Percentiles rank a stretch among this genome's conserved stretches.
These are phyloP conservation scores for Monosporascus sp. DNA, from an alignment of 2,329 filamentous ascomycete species.

Conservation along the genomic window DNA sequence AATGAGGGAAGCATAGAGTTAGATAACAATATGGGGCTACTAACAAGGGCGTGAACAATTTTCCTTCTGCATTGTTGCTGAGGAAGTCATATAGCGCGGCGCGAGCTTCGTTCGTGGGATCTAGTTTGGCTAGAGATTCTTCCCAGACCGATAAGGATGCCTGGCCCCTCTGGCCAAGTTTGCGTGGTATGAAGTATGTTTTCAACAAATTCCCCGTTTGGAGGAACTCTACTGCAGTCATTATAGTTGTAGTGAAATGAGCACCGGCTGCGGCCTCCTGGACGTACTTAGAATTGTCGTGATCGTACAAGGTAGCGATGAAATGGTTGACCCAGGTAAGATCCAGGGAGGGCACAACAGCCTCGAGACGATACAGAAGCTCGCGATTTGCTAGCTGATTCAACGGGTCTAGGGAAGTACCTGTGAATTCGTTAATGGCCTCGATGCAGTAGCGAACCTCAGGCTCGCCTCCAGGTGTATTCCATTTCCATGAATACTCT, in stretches of 20 bases:
- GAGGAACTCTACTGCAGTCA: not conserved
- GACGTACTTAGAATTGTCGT: not conserved
- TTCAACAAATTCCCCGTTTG: too few relatives aligned
- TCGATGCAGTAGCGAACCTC: slow-evolving; percentile 1
- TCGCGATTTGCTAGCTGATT: not conserved
- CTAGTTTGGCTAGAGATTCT: too few relatives aligned
- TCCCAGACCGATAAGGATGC: too few relatives aligned
- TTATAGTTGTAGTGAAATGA: not conserved
- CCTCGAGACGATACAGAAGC: not conserved
- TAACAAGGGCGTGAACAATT: too few relatives aligned
- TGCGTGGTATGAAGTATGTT: too few relatives aligned
- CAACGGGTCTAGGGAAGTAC: not conserved
- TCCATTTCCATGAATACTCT: slow-evolving; percentile 4
- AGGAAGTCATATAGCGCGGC: too few relatives aligned
- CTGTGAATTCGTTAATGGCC: not conserved
- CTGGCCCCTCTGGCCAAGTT: too few relatives aligned
- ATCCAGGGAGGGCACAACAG: not conserved
- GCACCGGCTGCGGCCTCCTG: too few relatives aligned
- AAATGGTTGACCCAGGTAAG: slow-evolving; percentile 1
- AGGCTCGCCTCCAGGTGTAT: not conserved
- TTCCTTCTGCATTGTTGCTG: too few relatives aligned
- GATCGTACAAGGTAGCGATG: not conserved
- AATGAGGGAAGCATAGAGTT: too few relatives aligned
- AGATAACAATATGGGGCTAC: too few relatives aligned
- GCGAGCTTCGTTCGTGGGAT: too few relatives aligned